Base-by-base conservation (phyloP, 257 asterid species). In the Salvia hispanica region DNA sequence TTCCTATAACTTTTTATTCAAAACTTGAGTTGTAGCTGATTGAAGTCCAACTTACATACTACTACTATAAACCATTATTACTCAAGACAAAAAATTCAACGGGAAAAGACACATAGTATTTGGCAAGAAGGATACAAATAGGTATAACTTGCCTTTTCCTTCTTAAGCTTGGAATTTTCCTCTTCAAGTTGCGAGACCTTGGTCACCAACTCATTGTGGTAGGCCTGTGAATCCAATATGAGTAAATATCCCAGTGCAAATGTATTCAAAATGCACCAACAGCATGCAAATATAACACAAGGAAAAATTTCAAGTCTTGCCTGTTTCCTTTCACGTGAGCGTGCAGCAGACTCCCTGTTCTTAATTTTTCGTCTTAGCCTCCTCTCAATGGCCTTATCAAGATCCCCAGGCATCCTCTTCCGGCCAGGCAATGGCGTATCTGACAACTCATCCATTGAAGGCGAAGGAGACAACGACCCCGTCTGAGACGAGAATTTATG, bases 331-430 rank as follows among this genome's bases (percentile, higher is more conserved):
- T 91, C 95, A 52, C 97, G 82, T 33, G 97, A 91, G 11, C 97
- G 92, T 48, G 97, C 97, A 76, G 97, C 97, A 9, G 97, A 88
- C 74, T 91, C 97, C 77, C 97, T 80, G 66, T 88, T 88, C 85
- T 88, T 88, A 42, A 88, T 88, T 78, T 88, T 88, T 64, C 96
- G 82, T 76, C 84, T 91, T 43, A 88, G 79, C 86, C 92, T 84
- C 83, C 97, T 80, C 70, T 88, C 97, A 16, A 80, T 51, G n/a
- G 95, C 60, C 80, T 79, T 85, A 15, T 86, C 95, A 34, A 88
- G 7, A 66, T 83, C 86, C 48, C 79, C 79, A 21, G 83, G 54
- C 70, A 50, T 63, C 78, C 95, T 86, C 79, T 82, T 86, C 81
- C 85, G 64, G 18, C 87, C 94, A 9, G 82, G 79, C n/a, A 63